Evolutionary conservation across 495 filamentous ascomycete species (phyloP).

Genomic region (Hapsidospora chrysogenum): DNA sequence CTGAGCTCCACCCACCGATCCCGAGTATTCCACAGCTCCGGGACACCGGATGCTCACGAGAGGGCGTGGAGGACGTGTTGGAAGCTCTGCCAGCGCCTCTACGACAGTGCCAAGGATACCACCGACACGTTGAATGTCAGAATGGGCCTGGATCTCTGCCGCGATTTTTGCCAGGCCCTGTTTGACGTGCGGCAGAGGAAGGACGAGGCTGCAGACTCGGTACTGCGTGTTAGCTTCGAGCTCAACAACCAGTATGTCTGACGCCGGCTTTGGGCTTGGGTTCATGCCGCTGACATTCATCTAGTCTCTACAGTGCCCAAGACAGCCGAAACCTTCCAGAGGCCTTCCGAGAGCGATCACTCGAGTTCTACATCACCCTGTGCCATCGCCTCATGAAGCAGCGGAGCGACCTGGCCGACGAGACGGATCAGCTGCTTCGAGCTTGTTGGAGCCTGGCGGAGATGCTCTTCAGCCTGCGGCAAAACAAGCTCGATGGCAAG

Average conservation of each 20-base stretch:
- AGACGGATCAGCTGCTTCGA: constrained; percentile 66
- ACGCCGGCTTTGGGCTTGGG: too few species aligned
- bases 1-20: constrained; percentile 74
- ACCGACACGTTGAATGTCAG: constrained; percentile 50
- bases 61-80: constrained; percentile 85
- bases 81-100: constrained; percentile 76
- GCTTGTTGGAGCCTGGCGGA: constrained; percentile 86
- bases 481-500: constrained; percentile 61
- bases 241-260: constrained; percentile 63
- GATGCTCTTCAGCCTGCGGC: constrained; percentile 84
- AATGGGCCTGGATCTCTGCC: constrained; percentile 69
- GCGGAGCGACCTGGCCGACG: constrained; percentile 53
- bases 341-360: constrained; percentile 72
- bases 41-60: constrained; percentile 59
- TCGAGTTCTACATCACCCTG: constrained; percentile 87
- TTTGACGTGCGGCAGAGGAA: constrained; percentile 67
- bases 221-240: constrained; percentile 81
- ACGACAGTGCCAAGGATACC: constrained; percentile 59
- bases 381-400: constrained; percentile 94
- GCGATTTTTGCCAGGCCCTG: constrained; percentile 78
- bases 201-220: constrained; percentile 65
- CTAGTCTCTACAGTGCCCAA: constrained; percentile 69
- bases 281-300: not conserved
- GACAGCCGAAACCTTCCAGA: constrained; percentile 66
- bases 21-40: constrained; percentile 51